These are phyloP conservation scores for Danielia oregonensis DNA, from an alignment of 805 yeast genomes.

Conservation along the genomic window DNA sequence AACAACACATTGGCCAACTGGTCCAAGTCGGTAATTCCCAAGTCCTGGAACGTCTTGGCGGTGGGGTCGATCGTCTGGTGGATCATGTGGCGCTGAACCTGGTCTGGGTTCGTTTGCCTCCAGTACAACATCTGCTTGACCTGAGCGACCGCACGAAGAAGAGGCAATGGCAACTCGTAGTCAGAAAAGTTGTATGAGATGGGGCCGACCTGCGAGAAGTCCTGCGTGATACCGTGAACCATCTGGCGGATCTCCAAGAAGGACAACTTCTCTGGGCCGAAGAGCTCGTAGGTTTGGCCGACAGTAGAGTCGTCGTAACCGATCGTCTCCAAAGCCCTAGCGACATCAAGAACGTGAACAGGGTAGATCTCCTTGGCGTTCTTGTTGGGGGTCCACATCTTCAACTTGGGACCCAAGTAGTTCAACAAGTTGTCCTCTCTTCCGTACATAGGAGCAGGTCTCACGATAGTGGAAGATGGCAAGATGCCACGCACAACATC, in stretches of 20 bases:
- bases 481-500: conserved; percentile 59
- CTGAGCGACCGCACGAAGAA: conserved; percentile 45
- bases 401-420: conserved; percentile 50
- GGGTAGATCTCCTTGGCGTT: conserved; percentile 64
- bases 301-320: conserved; percentile 78
- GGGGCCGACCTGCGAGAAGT: conserved; percentile 44
- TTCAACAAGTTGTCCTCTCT: conserved; percentile 68
- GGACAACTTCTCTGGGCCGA: conserved; percentile 65
- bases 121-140: conserved; percentile 41
- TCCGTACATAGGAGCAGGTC: conserved; percentile 81
- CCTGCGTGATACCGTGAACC: conserved; percentile 60
- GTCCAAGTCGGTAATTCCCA: conserved; percentile 52
- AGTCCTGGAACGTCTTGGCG: conserved; percentile 64
- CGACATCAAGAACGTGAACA: conserved; percentile 74
- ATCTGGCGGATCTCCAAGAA: conserved; percentile 63
- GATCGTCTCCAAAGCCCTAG: conserved; percentile 71
- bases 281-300: conserved; percentile 72
- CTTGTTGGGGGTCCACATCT: conserved; percentile 64
- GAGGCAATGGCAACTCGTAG: conserved; percentile 40
- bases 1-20: conserved; percentile 45
- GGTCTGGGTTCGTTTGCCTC: conserved; percentile 62
- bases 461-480: conserved; percentile 78
- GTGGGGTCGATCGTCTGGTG: conserved; percentile 59
- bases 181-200: conserved; percentile 40
- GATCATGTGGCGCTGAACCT: conserved; percentile 66